Evolutionary conservation across 2,329 filamentous ascomycete genomes (phyloP).

Genomic region (Arthrinium puccinioides): DNA sequence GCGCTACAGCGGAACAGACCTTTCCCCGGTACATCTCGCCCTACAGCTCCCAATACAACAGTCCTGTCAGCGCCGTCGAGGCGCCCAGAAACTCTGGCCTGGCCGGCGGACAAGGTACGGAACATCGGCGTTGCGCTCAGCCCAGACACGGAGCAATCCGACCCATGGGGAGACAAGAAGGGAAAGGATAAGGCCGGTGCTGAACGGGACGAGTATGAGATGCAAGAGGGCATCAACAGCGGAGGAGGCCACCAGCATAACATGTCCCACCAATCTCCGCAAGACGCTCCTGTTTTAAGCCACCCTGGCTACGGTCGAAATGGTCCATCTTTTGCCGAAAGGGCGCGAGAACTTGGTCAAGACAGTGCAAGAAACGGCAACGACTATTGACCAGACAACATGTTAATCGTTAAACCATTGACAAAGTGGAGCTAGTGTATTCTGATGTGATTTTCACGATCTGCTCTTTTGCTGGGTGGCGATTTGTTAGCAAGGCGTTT

Average conservation of each 20-base stretch:
- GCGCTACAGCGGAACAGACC: slow-evolving; percentile 29
- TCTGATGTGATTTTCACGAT: no score
- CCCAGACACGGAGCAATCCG: slow-evolving; percentile 17
- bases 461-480: no score
- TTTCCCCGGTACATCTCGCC: slow-evolving; percentile 49
- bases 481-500: no score
- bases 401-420: no score
- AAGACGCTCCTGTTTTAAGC: slow-evolving; percentile 31
- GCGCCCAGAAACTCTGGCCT: slow-evolving; percentile 15
- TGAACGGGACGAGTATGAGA: slow-evolving; percentile 31
- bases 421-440: no score
- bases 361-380: no score
- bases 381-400: no score
- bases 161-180: slow-evolving; percentile 27
- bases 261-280: slow-evolving; percentile 2
- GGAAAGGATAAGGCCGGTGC: slow-evolving; percentile 26
- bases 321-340: no score
- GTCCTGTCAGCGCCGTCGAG: slow-evolving; percentile 42
- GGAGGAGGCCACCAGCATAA: slow-evolving; percentile 15
- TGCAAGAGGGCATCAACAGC: slow-evolving; percentile 35
- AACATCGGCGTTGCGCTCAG: slow-evolving; percentile 38
- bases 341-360: no score
- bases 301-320: slow-evolving; percentile 40
- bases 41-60: slow-evolving; percentile 52
- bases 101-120: slow-evolving; percentile 27